These are phyloP conservation scores for Rhododendron mucronatum DNA, from an alignment of 148 eudicot species.

Conservation along the genomic window DNA sequence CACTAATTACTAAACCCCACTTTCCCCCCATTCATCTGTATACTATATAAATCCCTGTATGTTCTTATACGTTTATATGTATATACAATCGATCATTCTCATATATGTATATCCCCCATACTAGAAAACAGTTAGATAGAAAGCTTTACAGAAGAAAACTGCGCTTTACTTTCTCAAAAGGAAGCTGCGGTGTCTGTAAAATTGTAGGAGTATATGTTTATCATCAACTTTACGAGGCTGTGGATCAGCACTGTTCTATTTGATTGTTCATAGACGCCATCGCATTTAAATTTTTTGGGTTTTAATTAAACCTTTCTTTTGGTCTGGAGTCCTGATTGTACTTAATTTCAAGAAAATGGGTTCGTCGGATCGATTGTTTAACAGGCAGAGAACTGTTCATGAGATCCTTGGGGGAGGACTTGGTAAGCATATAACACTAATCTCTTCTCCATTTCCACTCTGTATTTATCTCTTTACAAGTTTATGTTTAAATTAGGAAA, in stretches of 20 bases:
- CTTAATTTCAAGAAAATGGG: constrained; percentile 29
- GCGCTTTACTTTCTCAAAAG: neutral
- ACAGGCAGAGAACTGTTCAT: constrained; percentile 63
- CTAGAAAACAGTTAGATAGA: neutral
- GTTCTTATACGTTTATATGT: neutral
- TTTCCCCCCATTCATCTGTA: neutral
- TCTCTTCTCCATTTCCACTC: neutral
- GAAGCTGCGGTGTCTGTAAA: neutral
- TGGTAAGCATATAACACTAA: constrained; percentile 30
- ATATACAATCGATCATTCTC: neutral
- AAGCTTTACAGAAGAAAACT: constrained; percentile 8
- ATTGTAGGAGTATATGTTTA: too few relatives aligned
- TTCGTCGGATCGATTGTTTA: constrained; percentile 59
- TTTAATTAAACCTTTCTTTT: neutral
- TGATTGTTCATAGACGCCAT: neutral
- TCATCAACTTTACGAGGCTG: neutral
- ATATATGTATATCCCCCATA: neutral
- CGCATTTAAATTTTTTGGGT: neutral
- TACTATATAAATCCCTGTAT: neutral
- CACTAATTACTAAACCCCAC: constrained; percentile 5
- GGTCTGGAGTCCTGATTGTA: neutral
- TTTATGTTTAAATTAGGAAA: neutral
- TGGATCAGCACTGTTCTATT: neutral
- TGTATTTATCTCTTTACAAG: neutral
- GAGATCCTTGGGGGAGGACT: constrained; percentile 72